Evolutionary conservation across 140 eudicot genomes (phyloP).

Genomic region (Cichorium intybus): DNA sequence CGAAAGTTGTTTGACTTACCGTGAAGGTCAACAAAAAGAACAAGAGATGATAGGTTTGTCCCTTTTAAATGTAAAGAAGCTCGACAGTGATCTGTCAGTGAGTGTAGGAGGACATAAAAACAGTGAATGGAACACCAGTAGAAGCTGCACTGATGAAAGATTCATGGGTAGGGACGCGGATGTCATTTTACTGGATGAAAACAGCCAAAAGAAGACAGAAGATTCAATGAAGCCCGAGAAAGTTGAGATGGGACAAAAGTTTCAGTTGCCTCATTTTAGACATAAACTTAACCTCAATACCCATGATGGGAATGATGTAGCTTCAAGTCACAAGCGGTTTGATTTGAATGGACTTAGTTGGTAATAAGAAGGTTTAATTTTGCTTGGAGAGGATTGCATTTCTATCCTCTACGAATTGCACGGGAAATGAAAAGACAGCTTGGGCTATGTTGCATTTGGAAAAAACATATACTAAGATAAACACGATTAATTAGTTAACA

Average conservation of each 20-base stretch:
- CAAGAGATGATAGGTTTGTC: slow-evolving; percentile 59
- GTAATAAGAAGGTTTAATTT: slow-evolving; percentile 28
- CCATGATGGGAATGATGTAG: slow-evolving; percentile 53
- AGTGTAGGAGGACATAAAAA: slow-evolving; percentile 49
- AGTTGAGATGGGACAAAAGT: slow-evolving; percentile 33
- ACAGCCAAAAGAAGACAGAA: slow-evolving; percentile 19
- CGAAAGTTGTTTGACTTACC: slow-evolving; percentile 84
- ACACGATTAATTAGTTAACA: too few relatives aligned
- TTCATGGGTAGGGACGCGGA: slow-evolving; percentile 32
- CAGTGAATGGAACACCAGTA: slow-evolving; percentile 33
- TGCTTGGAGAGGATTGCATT: slow-evolving; percentile 9
- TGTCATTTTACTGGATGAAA: slow-evolving; percentile 29
- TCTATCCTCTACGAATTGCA: too few relatives aligned
- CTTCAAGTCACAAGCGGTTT: slow-evolving; percentile 53
- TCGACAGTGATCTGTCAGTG: slow-evolving; percentile 57
- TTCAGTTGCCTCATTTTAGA: slow-evolving; percentile 46
- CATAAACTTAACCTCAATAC: slow-evolving; percentile 57
- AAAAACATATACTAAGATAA: too few relatives aligned
- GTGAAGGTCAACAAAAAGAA: slow-evolving; percentile 61
- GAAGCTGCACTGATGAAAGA: slow-evolving; percentile 37
- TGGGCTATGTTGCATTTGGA: too few relatives aligned
- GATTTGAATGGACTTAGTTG: slow-evolving; percentile 81
- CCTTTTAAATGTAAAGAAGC: slow-evolving; percentile 39
- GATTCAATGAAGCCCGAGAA: slow-evolving; percentile 42
- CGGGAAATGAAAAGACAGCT: too few relatives aligned